phyloP scores from a whole-genome alignment of 139 green algal genomes.

The Auxenochlorella pyrenoidosa region DNA sequence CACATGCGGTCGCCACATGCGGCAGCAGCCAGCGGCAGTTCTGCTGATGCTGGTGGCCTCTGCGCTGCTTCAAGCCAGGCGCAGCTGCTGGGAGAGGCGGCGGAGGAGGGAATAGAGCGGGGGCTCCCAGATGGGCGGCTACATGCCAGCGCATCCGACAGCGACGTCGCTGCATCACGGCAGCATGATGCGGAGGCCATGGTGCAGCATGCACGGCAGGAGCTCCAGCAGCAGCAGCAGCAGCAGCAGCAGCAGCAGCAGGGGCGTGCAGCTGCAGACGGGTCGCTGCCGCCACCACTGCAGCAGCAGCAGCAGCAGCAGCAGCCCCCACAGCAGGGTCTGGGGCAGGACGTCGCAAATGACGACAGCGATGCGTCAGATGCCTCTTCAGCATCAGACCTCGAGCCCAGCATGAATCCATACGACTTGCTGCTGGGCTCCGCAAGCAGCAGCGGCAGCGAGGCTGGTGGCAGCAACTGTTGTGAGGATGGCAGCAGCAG shows the following conservation, averaged over 20 bases:
- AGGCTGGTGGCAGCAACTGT: background rate
- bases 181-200: slow-evolving; percentile 1
- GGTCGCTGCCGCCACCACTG: too few species aligned
- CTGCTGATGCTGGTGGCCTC: background rate
- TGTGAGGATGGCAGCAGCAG: too few species aligned
- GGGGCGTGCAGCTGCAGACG: background rate
- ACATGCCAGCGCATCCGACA: slow-evolving; percentile 11
- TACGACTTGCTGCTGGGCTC: slow-evolving; percentile 4
- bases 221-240: background rate
- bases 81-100: background rate
- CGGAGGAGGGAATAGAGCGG: background rate
- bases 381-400: background rate
- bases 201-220: background rate
- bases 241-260: background rate
- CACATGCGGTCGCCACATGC: background rate
- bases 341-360: background rate
- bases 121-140: background rate
- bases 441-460: background rate
- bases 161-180: background rate
- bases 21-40: background rate
- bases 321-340: background rate
- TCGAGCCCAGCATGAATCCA: background rate
- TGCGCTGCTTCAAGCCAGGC: background rate
- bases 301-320: background rate
- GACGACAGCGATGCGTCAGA: background rate